Percentiles rank a stretch among this genome's conserved stretches.
Evolutionary conservation across 2,329 filamentous ascomycete genomes (phyloP).

Genomic region (Pestalotiopsis sp.): DNA sequence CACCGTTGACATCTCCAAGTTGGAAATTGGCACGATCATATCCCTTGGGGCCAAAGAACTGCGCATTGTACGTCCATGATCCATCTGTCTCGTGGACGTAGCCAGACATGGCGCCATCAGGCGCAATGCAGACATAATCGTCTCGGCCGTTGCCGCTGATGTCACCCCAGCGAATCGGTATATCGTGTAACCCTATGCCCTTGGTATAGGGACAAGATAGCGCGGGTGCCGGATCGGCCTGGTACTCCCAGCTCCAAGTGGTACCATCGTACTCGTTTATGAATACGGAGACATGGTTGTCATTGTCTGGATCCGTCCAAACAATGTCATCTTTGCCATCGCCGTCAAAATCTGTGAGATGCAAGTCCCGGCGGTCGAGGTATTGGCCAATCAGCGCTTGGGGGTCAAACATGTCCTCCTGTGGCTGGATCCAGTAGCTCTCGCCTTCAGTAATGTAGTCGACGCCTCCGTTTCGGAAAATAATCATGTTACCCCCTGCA

Average conservation of each 20-base stretch:
- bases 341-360: slow-evolving; percentile 38
- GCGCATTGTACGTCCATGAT: slow-evolving; percentile 19
- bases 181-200: slow-evolving; percentile 26
- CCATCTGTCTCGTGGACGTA: slow-evolving; percentile 22
- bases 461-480: slow-evolving; percentile 16
- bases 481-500: slow-evolving; percentile 14
- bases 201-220: slow-evolving; percentile 22
- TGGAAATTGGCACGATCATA: slow-evolving; percentile 36
- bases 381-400: slow-evolving; percentile 14
- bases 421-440: slow-evolving; percentile 15
- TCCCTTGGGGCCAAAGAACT: slow-evolving; percentile 28
- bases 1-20: slow-evolving; percentile 39
- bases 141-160: slow-evolving; percentile 27
- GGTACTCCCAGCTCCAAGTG: slow-evolving; percentile 14
- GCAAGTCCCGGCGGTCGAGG: slow-evolving; percentile 27
- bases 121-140: slow-evolving; percentile 34
- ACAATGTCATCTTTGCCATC: slow-evolving; percentile 36
- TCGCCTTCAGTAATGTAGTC: slow-evolving; percentile 2
- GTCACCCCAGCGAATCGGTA: slow-evolving; percentile 31
- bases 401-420: background rate
- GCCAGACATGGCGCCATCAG: slow-evolving; percentile 24
- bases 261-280: slow-evolving; percentile 21
- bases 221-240: slow-evolving; percentile 5
- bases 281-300: slow-evolving; percentile 23
- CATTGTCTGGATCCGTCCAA: slow-evolving; percentile 26